phyloP scores from a whole-genome alignment of 805 yeast species.

The Candida hungchunana region DNA sequence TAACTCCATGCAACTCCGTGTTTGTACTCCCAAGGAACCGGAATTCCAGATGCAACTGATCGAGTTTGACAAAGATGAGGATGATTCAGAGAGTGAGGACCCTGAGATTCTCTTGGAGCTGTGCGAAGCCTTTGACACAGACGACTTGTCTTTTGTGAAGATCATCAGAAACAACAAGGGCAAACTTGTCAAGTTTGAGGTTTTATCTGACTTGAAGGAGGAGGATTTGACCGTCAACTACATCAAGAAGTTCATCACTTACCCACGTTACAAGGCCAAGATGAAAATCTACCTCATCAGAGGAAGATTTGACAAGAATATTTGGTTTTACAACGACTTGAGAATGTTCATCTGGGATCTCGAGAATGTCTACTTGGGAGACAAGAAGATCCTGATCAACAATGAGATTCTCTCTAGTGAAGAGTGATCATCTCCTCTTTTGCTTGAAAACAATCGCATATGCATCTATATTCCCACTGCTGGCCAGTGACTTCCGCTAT shows the following conservation, averaged over 20 bases:
- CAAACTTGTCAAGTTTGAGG: slow-evolving; percentile 34
- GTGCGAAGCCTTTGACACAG: slow-evolving; percentile 15
- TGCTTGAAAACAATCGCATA: neutral
- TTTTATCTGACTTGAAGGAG: slow-evolving; percentile 18
- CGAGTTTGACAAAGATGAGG: slow-evolving; percentile 23
- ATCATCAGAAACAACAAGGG: slow-evolving; percentile 38
- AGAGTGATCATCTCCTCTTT: too few relatives aligned
- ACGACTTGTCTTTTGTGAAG: slow-evolving; percentile 32
- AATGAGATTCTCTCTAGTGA: slow-evolving; percentile 14
- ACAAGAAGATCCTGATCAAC: slow-evolving; percentile 24
- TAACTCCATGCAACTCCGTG: slow-evolving; percentile 17
- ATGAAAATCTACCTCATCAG: slow-evolving; percentile 36
- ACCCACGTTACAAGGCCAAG: slow-evolving; percentile 40
- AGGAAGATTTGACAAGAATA: slow-evolving; percentile 22
- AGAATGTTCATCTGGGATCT: slow-evolving; percentile 29
- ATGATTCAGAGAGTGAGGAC: slow-evolving; percentile 3
- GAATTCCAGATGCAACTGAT: slow-evolving; percentile 14
- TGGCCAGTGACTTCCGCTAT: too few relatives aligned
- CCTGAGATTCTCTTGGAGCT: slow-evolving; percentile 18
- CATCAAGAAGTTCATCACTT: slow-evolving; percentile 37
- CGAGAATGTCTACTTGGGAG: slow-evolving; percentile 15
- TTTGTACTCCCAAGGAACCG: slow-evolving; percentile 12
- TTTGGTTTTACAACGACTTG: slow-evolving; percentile 28
- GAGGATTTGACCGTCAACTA: slow-evolving; percentile 18
- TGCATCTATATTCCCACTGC: too few relatives aligned